These are phyloP conservation scores for Crithidia acanthocephali DNA, from an alignment of 208 protist genomes.

Conservation along the genomic window DNA sequence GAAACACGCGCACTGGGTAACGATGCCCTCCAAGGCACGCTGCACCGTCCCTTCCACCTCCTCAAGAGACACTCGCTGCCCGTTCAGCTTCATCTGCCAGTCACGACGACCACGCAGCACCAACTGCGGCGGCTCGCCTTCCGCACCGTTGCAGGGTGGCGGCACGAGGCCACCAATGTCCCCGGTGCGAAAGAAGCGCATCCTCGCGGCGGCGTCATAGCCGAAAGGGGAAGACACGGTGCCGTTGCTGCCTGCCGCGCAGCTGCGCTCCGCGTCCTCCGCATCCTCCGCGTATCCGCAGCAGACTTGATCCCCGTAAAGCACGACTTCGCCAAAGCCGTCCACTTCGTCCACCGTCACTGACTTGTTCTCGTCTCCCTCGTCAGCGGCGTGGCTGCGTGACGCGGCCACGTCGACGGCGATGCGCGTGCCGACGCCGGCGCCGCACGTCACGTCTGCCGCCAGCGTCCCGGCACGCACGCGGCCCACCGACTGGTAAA, in stretches of 20 bases:
- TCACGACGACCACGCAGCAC: conserved; percentile 52
- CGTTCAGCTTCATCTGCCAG: conserved; percentile 63
- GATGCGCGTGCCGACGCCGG: conserved; percentile 32
- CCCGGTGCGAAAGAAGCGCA: conserved; percentile 51
- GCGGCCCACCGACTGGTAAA: conserved; percentile 54
- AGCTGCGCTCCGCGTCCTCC: not conserved
- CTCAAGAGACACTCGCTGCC: conserved; percentile 60
- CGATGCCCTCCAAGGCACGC: conserved; percentile 16
- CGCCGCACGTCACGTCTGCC: conserved; percentile 38
- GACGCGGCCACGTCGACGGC: conserved; percentile 14
- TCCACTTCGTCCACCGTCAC: not conserved
- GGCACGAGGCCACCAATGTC: conserved; percentile 34
- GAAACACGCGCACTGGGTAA: conserved; percentile 38
- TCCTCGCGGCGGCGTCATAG: conserved; percentile 7
- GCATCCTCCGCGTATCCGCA: conserved; percentile 43
- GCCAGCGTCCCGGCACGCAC: conserved; percentile 24
- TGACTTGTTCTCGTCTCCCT: not conserved
- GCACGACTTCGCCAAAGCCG: conserved; percentile 41
- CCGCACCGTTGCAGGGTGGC: no score
- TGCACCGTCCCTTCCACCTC: conserved; percentile 54
- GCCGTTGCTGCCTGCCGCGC: not conserved
- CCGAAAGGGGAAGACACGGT: conserved; percentile 22
- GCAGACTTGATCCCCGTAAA: conserved; percentile 58
- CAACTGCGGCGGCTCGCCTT: not conserved
- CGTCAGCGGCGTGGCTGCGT: not conserved